Evolutionary conservation across 768 basidiomycete genomes (phyloP), one percentile per base, ranked within the genome.

Genomic region (Suillus subaureus): DNA sequence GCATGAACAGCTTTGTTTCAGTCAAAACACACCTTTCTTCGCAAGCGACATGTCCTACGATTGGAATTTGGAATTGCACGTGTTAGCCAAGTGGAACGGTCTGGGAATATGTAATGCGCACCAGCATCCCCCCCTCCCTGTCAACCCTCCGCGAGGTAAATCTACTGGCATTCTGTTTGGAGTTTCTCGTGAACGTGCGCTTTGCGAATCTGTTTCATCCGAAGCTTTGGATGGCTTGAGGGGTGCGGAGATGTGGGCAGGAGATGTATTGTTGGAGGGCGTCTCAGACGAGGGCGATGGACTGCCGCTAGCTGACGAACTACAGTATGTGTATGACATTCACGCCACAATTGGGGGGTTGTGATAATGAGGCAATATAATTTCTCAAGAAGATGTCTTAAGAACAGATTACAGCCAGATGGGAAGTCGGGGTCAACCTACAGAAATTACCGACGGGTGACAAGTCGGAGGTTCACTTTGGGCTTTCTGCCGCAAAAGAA

Each of bases 71-170:
- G 13, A 42, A 42, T 42, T 43, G 47, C 4, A 66, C 56, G 56
- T 67, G 66, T 33, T 28, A 45, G 61, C 26, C 61, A 42, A 61
- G 18, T 58, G n/a, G 51, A 35, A 55, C n/a, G 57, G 6, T 42
- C 33, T 45, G 33, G 60, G 52, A 58, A 49, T 47, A 60, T 67
- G 51, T 61, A 47, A 64, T 47, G 83, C 90, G 73, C 74, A 92
- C 91, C 91, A 93, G 79, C 91, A 92, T 52, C 91, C 91, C 68
- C 91, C 91, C 77, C 88, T 89, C 66, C 88, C 85, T 56, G 86
- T 83, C 16, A 84, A 82, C 52, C 80, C 77, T 58, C 80, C 81
- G 61, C 85, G 84, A 67, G 86, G 83, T 61, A 85, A 80, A 73
- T 85, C 85, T 49, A 81, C 77, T 18, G 82, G 78, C 57, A 80